Conservation (phyloP, 2,329 filamentous ascomycete species). For the Bipolaris zeicola region DNA sequence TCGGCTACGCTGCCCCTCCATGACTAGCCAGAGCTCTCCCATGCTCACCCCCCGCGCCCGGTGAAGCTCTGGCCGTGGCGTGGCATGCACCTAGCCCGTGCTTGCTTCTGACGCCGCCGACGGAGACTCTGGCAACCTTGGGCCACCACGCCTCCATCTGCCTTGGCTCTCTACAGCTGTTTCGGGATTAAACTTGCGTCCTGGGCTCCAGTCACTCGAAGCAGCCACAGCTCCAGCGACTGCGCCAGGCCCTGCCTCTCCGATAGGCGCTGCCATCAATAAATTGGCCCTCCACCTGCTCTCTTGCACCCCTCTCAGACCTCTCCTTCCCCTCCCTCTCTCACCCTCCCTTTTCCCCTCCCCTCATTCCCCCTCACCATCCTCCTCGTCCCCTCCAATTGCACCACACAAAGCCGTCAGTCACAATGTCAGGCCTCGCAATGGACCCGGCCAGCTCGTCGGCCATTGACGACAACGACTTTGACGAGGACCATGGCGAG, state of each 20-base stretch:
- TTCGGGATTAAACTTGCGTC: constrained; percentile 33
- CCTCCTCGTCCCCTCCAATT: constrained; percentile 5
- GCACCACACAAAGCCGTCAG: constrained; percentile 24
- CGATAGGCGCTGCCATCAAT: constrained; percentile 32
- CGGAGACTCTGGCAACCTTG: too few relatives aligned
- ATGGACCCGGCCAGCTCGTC: constrained; percentile 44
- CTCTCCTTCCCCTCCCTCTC: constrained; percentile 4
- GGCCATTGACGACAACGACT: constrained; percentile 49
- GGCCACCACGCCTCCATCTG: constrained; percentile 22
- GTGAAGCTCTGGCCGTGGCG: constrained; percentile 34
- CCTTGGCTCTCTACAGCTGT: constrained; percentile 31
- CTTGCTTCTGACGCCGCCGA: constrained; percentile 34
- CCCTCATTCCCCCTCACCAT: constrained; percentile 4
- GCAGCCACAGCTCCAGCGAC: constrained; percentile 16
- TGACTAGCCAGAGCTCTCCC: not conserved
- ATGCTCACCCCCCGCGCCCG: constrained; percentile 15
- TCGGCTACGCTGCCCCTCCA: constrained; percentile 20
- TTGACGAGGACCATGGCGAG: constrained; percentile 56
- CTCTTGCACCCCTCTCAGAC: constrained; percentile 10
- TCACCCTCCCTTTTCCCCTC: constrained; percentile 5
- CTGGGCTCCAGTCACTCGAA: constrained; percentile 16
- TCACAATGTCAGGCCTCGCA: constrained; percentile 45
- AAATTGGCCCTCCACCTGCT: constrained; percentile 25
- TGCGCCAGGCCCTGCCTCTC: constrained; percentile 14
- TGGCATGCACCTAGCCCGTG: constrained; percentile 25